Percentiles rank a stretch among this genome's conserved stretches.
These are phyloP conservation scores for Bimuria novae-zelandiae DNA, from an alignment of 2,329 filamentous ascomycete species.

Conservation along the genomic window DNA sequence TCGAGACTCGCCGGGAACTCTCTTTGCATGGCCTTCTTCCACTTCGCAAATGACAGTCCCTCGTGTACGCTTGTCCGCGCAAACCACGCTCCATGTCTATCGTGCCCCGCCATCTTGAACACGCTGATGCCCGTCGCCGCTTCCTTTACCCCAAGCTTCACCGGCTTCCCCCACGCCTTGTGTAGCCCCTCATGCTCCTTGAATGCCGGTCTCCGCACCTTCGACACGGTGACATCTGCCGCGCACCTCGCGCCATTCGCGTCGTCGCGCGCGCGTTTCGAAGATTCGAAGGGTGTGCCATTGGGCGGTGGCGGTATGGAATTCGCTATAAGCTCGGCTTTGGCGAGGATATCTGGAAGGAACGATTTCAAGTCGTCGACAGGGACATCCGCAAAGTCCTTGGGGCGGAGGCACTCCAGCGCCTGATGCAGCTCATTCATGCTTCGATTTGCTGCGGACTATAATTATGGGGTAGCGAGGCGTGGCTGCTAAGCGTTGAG, in stretches of 20 bases:
- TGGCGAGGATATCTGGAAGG: slow-evolving; percentile 48
- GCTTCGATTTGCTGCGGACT: slow-evolving; percentile 1
- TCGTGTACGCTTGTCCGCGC: slow-evolving; percentile 82
- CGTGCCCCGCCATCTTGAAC: slow-evolving; percentile 78
- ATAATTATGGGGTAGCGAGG: neutral
- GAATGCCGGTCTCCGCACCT: slow-evolving; percentile 56
- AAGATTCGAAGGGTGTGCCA: slow-evolving; percentile 50
- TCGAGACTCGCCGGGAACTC: slow-evolving; percentile 82
- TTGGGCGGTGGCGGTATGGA: slow-evolving; percentile 69
- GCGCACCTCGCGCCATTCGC: slow-evolving; percentile 57
- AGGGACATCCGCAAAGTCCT: slow-evolving; percentile 52
- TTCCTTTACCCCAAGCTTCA: slow-evolving; percentile 72
- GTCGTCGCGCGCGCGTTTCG: slow-evolving; percentile 62
- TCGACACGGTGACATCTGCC: slow-evolving; percentile 58
- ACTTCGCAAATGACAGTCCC: slow-evolving; percentile 74
- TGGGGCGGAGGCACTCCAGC: slow-evolving; percentile 50
- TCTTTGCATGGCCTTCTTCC: slow-evolving; percentile 73
- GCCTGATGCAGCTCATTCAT: slow-evolving; percentile 52
- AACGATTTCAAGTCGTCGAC: slow-evolving; percentile 47
- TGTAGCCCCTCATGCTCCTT: slow-evolving; percentile 65
- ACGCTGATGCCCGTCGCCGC: slow-evolving; percentile 78
- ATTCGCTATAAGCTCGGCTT: slow-evolving; percentile 73
- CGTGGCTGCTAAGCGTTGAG: neutral
- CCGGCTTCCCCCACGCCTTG: slow-evolving; percentile 82
- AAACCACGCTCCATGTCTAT: slow-evolving; percentile 89